These are phyloP conservation scores for Kazachstania martiniae DNA, from an alignment of 805 yeast genomes.

Conservation along the genomic window DNA sequence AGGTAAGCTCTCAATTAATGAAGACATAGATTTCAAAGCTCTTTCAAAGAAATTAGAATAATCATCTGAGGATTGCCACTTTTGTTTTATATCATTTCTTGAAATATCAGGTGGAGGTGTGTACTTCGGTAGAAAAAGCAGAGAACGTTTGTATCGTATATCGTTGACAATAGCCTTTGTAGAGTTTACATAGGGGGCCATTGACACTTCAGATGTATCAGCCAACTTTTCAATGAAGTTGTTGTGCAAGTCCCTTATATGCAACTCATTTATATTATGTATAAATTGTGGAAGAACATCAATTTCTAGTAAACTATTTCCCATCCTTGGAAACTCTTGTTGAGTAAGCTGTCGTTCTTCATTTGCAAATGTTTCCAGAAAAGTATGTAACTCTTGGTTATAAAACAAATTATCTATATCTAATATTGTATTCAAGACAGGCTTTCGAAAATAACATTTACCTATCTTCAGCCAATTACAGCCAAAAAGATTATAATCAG, in stretches of 20 bases:
- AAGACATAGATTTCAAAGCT: too few relatives aligned
- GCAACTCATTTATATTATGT: conserved; percentile 38
- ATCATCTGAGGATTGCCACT: conserved; percentile 37
- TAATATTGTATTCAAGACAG: conserved; percentile 32
- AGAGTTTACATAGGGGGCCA: conserved; percentile 28
- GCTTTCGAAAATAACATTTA: conserved; percentile 44
- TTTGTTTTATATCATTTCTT: conserved; percentile 11
- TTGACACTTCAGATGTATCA: conserved; percentile 1
- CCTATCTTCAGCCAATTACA: conserved; percentile 61
- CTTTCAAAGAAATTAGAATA: conserved; percentile 27
- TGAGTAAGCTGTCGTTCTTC: conserved; percentile 10
- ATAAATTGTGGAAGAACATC: conserved; percentile 59
- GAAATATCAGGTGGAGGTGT: conserved; percentile 16
- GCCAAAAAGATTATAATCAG: conserved; percentile 77
- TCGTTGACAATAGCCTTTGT: conserved; percentile 55
- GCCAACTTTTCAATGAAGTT: conserved; percentile 33
- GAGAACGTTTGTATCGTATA: conserved; percentile 38
- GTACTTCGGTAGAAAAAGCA: conserved; percentile 28
- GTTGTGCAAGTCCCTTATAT: conserved; percentile 39
- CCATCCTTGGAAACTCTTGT: conserved; percentile 37
- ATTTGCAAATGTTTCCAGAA: conserved; percentile 22
- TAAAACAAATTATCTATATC: conserved; percentile 19
- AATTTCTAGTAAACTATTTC: conserved; percentile 56
- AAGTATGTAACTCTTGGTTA: conserved; percentile 26
- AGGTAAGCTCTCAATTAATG: too few relatives aligned